phyloP scores from a whole-genome alignment of 2,329 filamentous ascomycete species.

The Talaromyces sp. region DNA sequence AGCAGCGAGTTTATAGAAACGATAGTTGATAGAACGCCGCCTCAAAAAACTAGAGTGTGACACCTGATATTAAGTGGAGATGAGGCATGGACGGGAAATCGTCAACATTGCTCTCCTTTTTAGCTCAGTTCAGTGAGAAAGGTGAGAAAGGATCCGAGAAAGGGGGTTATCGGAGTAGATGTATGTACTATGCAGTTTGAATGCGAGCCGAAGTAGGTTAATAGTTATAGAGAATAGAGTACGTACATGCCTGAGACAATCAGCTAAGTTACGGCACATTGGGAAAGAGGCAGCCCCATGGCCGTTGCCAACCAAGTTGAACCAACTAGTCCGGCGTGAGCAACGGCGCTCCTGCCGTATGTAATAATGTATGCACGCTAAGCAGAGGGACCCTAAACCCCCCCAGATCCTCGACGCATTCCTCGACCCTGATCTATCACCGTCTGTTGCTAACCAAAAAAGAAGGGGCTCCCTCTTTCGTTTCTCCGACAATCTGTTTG shows the following conservation, averaged over 20 bases:
- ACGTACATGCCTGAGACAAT: no score
- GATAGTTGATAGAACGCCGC: neutral
- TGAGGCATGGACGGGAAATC: neutral
- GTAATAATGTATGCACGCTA: neutral
- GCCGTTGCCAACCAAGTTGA: neutral
- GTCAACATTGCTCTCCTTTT: neutral
- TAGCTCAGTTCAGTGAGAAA: neutral
- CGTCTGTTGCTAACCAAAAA: neutral
- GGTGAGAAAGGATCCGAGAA: neutral
- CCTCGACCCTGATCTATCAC: neutral
- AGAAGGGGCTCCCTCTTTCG: neutral
- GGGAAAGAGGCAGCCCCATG: neutral
- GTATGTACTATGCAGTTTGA: no score
- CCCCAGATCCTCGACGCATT: constrained; percentile 3
- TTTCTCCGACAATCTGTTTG: neutral
- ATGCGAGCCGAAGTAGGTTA: no score
- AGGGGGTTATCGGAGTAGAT: no score
- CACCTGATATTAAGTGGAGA: neutral
- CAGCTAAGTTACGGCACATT: neutral
- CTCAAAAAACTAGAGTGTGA: neutral
- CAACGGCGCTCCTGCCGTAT: neutral
- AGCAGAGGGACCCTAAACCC: neutral
- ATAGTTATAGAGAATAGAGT: no score
- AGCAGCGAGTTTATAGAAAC: neutral
- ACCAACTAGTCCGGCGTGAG: neutral